Evolutionary conservation across 1,284 basidiomycete species (phyloP), one percentile per base, ranked within the genome.

Genomic region (Xanthoconium separans): DNA sequence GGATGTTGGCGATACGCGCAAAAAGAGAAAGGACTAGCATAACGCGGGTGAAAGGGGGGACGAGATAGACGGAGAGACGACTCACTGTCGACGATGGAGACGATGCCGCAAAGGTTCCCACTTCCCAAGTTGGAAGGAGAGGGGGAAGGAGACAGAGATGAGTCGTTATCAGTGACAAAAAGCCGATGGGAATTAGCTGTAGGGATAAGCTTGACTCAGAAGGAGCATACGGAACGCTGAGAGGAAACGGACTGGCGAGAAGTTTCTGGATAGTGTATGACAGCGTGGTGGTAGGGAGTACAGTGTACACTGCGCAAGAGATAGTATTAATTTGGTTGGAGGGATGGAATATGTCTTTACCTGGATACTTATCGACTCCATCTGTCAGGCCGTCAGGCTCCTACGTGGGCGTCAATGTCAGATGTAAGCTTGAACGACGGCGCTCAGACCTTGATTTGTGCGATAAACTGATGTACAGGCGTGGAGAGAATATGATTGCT

Each of bases 71-170:
- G 29, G 6, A 5, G 4, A 20, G n/a, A 27, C 10, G 16, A 71
- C 82, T 57, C 63, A 91, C 88, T 82, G 62, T 91, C 88, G 27
- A 89, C 86, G 52, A 87, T 80, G n/a, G 89, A 91, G 12, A 90
- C 84, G 34, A 91, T 80, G 10, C 88, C 88, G 8, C 77, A 82
- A 10, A 88, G 74, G 58, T 78, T 81, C n/a, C 79, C 77, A 51
- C 53, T 70, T 30, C 66, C 66, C 1, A 61, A 51, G 20, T 63
- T 70, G 16, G 78, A 70, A 45, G 75, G 58, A 18, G 75, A 63
- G 11, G 76, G 79, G 18, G 80, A 81, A 7, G 75, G 69, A 24
- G 77, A 71, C 36, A 66, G 70, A 5, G 72, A 39, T 24, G 58
- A 64, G 18, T 78, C 76, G 42, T 87, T 84, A 50, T 79, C 78